Evolutionary conservation across 106 monocot genomes (phyloP).

Genomic region (Iris macrosiphon): DNA sequence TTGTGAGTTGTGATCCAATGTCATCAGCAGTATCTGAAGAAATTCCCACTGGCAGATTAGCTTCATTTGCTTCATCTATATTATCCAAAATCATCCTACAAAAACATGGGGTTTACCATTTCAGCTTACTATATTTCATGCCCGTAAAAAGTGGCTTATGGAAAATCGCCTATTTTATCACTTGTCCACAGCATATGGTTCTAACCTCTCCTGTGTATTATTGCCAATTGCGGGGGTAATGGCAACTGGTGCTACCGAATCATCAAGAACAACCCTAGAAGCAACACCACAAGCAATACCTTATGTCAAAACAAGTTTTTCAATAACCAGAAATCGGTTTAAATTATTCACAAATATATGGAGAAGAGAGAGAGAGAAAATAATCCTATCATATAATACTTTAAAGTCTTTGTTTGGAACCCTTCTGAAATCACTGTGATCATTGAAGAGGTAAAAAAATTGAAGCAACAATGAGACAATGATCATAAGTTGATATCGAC

Average conservation of each 20-base stretch:
- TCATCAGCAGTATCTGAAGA: not conserved
- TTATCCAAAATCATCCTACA: conserved; percentile 9
- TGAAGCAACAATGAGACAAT: no score
- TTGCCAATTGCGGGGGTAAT: conserved; percentile 9
- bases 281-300: not conserved
- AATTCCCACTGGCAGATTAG: not conserved
- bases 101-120: not conserved
- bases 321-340: no score
- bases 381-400: no score
- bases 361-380: no score
- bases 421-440: no score
- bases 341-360: no score
- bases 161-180: conserved; percentile 5
- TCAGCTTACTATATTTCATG: not conserved
- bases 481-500: no score
- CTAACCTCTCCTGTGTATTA: conserved; percentile 11
- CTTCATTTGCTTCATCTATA: conserved; percentile 1
- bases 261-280: conserved; percentile 4
- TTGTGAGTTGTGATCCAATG: not conserved
- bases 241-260: not conserved
- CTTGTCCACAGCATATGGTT: conserved; percentile 5
- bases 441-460: no score
- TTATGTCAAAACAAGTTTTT: not conserved
- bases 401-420: no score
- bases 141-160: not conserved